Percentiles rank a stretch among this genome's conserved stretches.
phyloP scores from a whole-genome alignment of 352 stramenopile species.

The Phytophthora lateralis region DNA sequence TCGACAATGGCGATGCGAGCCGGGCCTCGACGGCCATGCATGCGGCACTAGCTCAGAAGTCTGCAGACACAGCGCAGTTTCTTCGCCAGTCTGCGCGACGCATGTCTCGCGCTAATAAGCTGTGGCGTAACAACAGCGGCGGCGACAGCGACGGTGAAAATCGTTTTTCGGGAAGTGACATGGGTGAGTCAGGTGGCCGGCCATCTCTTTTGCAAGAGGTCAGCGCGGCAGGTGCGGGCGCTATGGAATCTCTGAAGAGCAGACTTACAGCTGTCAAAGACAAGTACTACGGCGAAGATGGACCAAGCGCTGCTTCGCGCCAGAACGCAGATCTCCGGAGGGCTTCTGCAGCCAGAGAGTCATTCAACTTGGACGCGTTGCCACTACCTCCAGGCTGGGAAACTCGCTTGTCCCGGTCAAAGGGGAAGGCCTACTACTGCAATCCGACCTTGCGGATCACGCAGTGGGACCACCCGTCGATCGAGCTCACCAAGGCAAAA shows the following conservation, averaged over 20 bases:
- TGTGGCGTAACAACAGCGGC: slow-evolving; percentile 54
- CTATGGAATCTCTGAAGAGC: slow-evolving; percentile 79
- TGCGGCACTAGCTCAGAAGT: slow-evolving; percentile 70
- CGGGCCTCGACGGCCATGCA: slow-evolving; percentile 57
- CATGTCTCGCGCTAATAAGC: slow-evolving; percentile 55
- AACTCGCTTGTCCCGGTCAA: slow-evolving; percentile 78
- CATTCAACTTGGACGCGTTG: slow-evolving; percentile 75
- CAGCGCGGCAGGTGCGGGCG: slow-evolving; percentile 51
- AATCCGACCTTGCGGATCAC: slow-evolving; percentile 76
- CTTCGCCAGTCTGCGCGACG: slow-evolving; percentile 73
- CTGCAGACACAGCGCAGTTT: slow-evolving; percentile 79
- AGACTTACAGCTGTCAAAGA: slow-evolving; percentile 76
- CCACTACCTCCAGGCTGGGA: slow-evolving; percentile 81
- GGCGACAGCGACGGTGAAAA: slow-evolving; percentile 51
- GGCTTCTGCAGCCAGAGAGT: slow-evolving; percentile 41
- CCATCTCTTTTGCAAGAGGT: slow-evolving; percentile 75
- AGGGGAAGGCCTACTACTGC: slow-evolving; percentile 88
- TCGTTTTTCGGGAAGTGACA: slow-evolving; percentile 54
- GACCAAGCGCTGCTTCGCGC: slow-evolving; percentile 14
- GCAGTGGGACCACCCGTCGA: slow-evolving; percentile 83
- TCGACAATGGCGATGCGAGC: slow-evolving; percentile 49
- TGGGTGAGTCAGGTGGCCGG: slow-evolving; percentile 48
- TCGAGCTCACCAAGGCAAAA: slow-evolving; percentile 69
- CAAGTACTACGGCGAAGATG: slow-evolving; percentile 79
- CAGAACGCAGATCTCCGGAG: slow-evolving; percentile 20